phyloP scores from a whole-genome alignment of 345 rosid species.

The Diplotaxis tenuifolia region DNA sequence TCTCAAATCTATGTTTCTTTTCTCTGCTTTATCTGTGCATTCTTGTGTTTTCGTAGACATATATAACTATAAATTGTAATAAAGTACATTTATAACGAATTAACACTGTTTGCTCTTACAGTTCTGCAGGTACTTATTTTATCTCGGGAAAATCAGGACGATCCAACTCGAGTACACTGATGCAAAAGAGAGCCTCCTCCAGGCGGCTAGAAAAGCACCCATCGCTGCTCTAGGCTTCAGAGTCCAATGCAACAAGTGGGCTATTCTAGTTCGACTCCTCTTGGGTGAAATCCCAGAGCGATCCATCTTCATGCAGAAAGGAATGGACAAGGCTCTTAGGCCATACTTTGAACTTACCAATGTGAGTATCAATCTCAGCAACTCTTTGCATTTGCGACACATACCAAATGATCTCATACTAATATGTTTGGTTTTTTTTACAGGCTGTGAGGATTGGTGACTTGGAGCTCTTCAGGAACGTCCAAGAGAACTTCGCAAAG shows the following conservation, averaged over 20 bases:
- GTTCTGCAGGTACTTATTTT: conserved; percentile 87
- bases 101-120: conserved; percentile 32
- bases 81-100: not conserved
- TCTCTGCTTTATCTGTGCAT: not conserved
- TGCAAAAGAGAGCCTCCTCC: conserved; percentile 87
- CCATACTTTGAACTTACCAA: conserved; percentile 90
- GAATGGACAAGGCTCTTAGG: conserved; percentile 78
- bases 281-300: conserved; percentile 90
- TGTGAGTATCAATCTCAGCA: conserved; percentile 44
- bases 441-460: conserved; percentile 93
- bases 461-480: conserved; percentile 72
- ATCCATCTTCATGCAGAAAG: conserved; percentile 79
- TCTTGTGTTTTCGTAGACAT: not conserved
- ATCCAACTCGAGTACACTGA: conserved; percentile 87
- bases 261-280: conserved; percentile 64
- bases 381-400: not conserved
- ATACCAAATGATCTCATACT: not conserved
- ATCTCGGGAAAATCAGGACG: conserved; percentile 80
- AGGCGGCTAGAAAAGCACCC: conserved; percentile 91
- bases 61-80: not conserved
- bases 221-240: conserved; percentile 72
- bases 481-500: conserved; percentile 65
- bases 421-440: not conserved
- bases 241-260: conserved; percentile 85
- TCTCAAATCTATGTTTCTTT: not conserved